Percentiles rank a stretch among this genome's conserved stretches.
Evolutionary conservation across 176 grass and related monocot species (phyloP).

Genomic region (Ensete ventricosum): DNA sequence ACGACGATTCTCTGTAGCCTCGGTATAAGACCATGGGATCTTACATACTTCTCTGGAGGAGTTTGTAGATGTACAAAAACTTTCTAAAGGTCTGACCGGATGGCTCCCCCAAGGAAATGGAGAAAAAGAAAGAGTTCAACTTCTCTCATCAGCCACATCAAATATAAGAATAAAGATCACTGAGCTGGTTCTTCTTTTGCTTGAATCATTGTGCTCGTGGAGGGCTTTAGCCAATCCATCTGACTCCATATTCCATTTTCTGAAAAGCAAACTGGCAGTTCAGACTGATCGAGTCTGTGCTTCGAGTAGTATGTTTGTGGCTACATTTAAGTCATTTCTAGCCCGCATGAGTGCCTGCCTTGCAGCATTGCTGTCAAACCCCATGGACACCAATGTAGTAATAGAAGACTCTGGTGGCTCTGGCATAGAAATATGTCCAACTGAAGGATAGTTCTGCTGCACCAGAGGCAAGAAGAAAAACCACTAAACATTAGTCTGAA

Average conservation of each 20-base stretch:
- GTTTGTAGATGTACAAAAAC: neutral
- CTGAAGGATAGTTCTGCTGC: constrained; percentile 31
- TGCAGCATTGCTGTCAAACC: constrained; percentile 70
- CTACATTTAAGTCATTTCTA: constrained; percentile 75
- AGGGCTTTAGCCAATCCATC: neutral
- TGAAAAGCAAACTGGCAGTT: neutral
- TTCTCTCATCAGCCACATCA: neutral
- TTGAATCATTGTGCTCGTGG: neutral
- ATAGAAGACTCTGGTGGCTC: constrained; percentile 79
- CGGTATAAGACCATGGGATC: neutral
- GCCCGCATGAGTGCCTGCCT: constrained; percentile 71
- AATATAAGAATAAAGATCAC: neutral
- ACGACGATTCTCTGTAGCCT: neutral
- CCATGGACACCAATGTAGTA: constrained; percentile 80
- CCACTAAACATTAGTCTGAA: neutral
- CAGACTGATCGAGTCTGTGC: constrained; percentile 40
- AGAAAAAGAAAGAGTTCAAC: neutral
- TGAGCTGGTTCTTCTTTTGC: neutral
- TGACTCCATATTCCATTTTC: neutral
- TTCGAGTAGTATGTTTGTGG: constrained; percentile 95
- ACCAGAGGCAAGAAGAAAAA: constrained; percentile 14
- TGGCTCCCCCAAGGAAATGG: neutral
- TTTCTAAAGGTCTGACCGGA: neutral
- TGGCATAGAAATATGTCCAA: constrained; percentile 29
- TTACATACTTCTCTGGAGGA: neutral